phyloP scores from a whole-genome alignment of 768 basidiomycete genomes.

The Kondoa malvinella region DNA sequence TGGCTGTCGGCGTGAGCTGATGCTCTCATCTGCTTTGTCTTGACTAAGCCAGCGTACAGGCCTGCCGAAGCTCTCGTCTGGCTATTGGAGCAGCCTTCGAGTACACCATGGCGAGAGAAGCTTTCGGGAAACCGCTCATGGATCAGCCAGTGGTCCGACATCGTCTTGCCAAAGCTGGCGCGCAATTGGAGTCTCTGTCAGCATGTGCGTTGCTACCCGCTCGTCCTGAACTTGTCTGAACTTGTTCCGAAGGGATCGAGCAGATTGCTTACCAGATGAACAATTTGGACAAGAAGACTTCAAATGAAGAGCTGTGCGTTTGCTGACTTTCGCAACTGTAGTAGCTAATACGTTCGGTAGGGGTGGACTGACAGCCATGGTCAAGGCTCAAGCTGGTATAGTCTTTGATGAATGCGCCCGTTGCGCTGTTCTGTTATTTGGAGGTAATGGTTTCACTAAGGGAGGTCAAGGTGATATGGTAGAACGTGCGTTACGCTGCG shows the following conservation, averaged over 20 bases:
- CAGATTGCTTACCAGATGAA: not conserved
- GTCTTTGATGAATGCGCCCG: conserved; percentile 8
- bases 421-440: conserved; percentile 4
- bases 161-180: not conserved
- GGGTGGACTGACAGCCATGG: conserved; percentile 5
- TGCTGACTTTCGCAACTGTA: not conserved
- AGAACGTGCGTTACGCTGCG: not conserved
- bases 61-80: not conserved
- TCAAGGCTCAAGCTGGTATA: conserved; percentile 1
- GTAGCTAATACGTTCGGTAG: not conserved
- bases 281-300: not conserved
- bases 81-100: not conserved
- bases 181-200: not conserved
- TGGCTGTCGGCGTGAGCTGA: not conserved
- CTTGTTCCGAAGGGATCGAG: not conserved
- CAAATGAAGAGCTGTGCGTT: not conserved
- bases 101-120: not conserved
- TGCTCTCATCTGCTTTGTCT: not conserved
- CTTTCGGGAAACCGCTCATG: conserved; percentile 3
- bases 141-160: conserved; percentile 6
- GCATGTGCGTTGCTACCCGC: not conserved
- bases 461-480: not conserved
- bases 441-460: not conserved
- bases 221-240: not conserved
- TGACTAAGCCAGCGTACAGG: not conserved